phyloP scores from a whole-genome alignment of 2,329 filamentous ascomycete genomes.

The Ophiostoma perfectum region DNA sequence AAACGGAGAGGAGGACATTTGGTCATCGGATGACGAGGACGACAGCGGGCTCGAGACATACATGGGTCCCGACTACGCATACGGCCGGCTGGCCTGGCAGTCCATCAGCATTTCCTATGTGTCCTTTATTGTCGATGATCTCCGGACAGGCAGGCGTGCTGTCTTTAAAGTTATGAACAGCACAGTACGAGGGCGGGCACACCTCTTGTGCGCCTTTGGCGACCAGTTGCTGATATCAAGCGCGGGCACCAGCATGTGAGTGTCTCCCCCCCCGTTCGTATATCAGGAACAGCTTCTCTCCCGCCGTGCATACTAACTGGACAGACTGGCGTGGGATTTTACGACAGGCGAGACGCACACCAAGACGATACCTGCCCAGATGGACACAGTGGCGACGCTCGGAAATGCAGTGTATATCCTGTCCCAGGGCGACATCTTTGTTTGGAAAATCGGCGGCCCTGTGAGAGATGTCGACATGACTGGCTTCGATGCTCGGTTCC shows the following conservation, averaged over 20 bases:
- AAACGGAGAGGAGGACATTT: neutral
- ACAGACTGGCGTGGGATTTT: slow-evolving; percentile 23
- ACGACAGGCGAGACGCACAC: slow-evolving; percentile 16
- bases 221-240: slow-evolving; percentile 22
- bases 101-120: slow-evolving; percentile 5
- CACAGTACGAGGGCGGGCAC: slow-evolving; percentile 17
- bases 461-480: slow-evolving; percentile 21
- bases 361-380: slow-evolving; percentile 21
- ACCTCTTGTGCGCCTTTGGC: slow-evolving; percentile 19
- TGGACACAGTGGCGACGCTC: slow-evolving; percentile 22
- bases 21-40: neutral
- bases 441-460: slow-evolving; percentile 21
- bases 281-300: neutral
- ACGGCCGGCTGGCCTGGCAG: slow-evolving; percentile 26
- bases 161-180: slow-evolving; percentile 15
- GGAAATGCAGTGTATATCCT: slow-evolving; percentile 23
- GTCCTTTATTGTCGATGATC: slow-evolving; percentile 24
- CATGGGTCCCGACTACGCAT: slow-evolving; percentile 19
- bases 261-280: neutral
- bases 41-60: neutral
- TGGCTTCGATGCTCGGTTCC: slow-evolving; percentile 18
- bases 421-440: slow-evolving; percentile 19
- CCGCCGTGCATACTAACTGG: neutral
- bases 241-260: slow-evolving; percentile 18
- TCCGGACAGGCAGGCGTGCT: slow-evolving; percentile 18